Base-by-base conservation (phyloP, 331 rosid species). In the Malus hybrid region DNA sequence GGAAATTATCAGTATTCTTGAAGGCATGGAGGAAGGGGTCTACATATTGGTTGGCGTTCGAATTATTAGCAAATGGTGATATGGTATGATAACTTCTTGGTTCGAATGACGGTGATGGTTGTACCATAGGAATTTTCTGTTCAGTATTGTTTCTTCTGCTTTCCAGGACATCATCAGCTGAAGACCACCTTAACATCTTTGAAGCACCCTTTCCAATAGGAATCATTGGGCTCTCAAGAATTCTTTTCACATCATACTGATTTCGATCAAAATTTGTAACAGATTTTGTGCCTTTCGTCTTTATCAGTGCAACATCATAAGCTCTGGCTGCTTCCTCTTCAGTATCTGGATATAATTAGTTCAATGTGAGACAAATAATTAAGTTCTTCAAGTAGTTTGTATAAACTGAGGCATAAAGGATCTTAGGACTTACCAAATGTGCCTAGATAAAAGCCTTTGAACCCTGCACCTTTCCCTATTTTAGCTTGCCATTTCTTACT, bases 291-390 rank as follows among this genome's bases (percentile, higher is more conserved):
- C 85, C 75, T 36, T 63, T 76, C 71, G 61, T 13, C 73, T 65
- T 76, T 48, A 76, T 72, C 28, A 54, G 60, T 59, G 79, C 85
- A 44, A 81, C 42, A 67, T 81, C 85, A 81, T 81, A 81, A 15
- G 79, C 85, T 69, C 34, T 77, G 4, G 79, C 85, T 6, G 85
- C 85, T 50, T 81, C 81, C 78, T 63, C 84, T 57, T 81, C 78
- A 22, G 78, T 65, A 28, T 71, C 84, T 81, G 69, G 29, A 70
- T 9, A 13, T 39, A 16, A 24, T 28, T 48, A 27, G 54, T 42
- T 24, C 19, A 39, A 69, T n/a, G 64, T 22, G 13, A 59, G 31
- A 24, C 8, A 48, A 42, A 11, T 27, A 62, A 5, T 22, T 10
- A 22, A 59, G 29, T 3, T 42, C 13, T 55, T 56, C 61, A 56